Evolutionary conservation across 2,329 filamentous ascomycete genomes (phyloP).

Genomic region (Monilinia fructicola): DNA sequence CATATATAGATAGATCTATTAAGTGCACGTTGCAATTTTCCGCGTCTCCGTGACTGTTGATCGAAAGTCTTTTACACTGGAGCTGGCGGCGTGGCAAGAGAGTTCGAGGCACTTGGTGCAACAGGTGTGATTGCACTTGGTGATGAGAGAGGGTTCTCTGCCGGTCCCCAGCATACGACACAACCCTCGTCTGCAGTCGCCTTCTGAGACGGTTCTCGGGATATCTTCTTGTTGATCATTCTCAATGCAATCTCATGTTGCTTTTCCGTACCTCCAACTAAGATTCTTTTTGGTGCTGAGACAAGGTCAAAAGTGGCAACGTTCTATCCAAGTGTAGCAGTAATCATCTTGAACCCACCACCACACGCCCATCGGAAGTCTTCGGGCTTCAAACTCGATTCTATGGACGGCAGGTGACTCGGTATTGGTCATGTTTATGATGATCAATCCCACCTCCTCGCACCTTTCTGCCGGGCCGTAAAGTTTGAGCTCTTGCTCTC

Average conservation of each 20-base stretch:
- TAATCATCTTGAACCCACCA: slow-evolving; percentile 15
- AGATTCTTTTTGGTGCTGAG: neutral
- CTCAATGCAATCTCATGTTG: neutral
- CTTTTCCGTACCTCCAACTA: neutral
- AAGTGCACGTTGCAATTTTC: slow-evolving; percentile 18
- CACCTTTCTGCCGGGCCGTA: slow-evolving; percentile 9
- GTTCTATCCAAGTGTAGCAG: neutral
- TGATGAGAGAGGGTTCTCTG: slow-evolving; percentile 4
- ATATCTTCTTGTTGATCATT: neutral
- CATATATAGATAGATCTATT: too few species aligned
- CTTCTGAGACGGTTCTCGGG: neutral
- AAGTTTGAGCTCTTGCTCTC: slow-evolving; percentile 5
- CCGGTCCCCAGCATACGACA: slow-evolving; percentile 9
- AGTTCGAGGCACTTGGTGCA: slow-evolving; percentile 46
- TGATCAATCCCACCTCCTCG: slow-evolving; percentile 27
- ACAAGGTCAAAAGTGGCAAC: slow-evolving; percentile 32
- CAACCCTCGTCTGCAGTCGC: neutral
- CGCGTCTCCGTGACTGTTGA: slow-evolving; percentile 22
- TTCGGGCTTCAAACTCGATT: slow-evolving; percentile 38
- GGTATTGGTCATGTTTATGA: slow-evolving; percentile 33
- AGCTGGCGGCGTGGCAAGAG: slow-evolving; percentile 35
- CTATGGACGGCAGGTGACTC: slow-evolving; percentile 26
- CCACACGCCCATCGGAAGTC: neutral
- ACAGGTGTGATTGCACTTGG: slow-evolving; percentile 37
- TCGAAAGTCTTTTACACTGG: slow-evolving; percentile 29